Evolutionary conservation across 768 basidiomycete species (phyloP).

Genomic region (Tephrocybe rancida): DNA sequence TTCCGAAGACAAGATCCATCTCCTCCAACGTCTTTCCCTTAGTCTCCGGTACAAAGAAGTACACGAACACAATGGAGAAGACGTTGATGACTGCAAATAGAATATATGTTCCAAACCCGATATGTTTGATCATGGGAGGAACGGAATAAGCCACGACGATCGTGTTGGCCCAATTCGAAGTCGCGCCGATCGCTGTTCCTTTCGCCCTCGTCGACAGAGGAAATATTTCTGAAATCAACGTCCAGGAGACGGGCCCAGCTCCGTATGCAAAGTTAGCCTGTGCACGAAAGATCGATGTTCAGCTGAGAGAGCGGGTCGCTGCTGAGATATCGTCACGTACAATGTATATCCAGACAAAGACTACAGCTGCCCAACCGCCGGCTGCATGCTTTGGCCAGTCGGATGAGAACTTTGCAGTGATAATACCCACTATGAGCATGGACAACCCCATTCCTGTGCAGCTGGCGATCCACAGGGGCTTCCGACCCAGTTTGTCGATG

Average conservation of each 20-base stretch:
- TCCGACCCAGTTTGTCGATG: conserved; percentile 39
- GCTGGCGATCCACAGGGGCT: conserved; percentile 40
- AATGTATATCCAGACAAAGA: conserved; percentile 43
- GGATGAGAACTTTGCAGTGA: conserved; percentile 18
- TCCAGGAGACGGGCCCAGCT: conserved; percentile 22
- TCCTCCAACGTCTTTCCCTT: conserved; percentile 31
- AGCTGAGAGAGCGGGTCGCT: conserved; percentile 11
- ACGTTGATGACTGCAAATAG: conserved; percentile 28
- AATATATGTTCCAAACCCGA: conserved; percentile 36
- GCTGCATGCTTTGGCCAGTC: conserved; percentile 24
- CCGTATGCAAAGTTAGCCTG: conserved; percentile 8
- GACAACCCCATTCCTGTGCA: conserved; percentile 32
- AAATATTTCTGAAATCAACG: conserved; percentile 43
- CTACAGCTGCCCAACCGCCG: conserved; percentile 28
- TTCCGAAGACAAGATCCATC: conserved; percentile 24
- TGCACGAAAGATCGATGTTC: background rate
- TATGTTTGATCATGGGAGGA: conserved; percentile 35
- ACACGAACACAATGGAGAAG: conserved; percentile 26
- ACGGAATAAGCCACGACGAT: conserved; percentile 26
- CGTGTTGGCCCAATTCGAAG: conserved; percentile 43
- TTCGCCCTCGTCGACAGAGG: conserved; percentile 42
- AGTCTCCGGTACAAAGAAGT: conserved; percentile 30
- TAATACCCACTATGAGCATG: conserved; percentile 19
- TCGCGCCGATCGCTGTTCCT: conserved; percentile 43
- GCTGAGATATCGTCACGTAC: conserved; percentile 34